Conservation (phyloP, 257 asterid species). For the Salvia miltiorrhiza region DNA sequence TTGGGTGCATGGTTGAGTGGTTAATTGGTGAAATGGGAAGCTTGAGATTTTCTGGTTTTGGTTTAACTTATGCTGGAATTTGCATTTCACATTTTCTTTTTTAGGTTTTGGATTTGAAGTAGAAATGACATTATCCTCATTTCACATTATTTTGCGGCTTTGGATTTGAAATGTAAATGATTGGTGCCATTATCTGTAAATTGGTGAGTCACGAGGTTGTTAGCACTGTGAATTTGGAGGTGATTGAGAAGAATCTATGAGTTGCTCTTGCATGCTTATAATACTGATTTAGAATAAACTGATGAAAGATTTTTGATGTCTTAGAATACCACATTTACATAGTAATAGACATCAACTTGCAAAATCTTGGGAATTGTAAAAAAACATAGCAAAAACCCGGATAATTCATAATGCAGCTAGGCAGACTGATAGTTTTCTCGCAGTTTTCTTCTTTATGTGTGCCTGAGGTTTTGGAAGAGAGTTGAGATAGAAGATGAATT, state of each 20-base stretch:
- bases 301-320: slow-evolving; percentile 3
- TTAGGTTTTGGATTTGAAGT: too few relatives aligned
- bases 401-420: background rate
- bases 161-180: slow-evolving; percentile 4
- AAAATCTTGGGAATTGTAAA: background rate
- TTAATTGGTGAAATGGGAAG: slow-evolving; percentile 1
- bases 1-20: slow-evolving; percentile 12
- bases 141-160: background rate
- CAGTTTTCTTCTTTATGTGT: background rate
- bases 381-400: too few relatives aligned
- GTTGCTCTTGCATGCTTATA: slow-evolving; percentile 21
- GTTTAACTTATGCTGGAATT: slow-evolving; percentile 11
- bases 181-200: background rate
- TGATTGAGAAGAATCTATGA: background rate
- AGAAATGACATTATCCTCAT: too few relatives aligned
- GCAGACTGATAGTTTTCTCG: background rate
- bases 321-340: slow-evolving; percentile 3
- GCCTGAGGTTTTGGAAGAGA: background rate
- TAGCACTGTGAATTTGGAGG: slow-evolving; percentile 11
- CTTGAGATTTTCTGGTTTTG: background rate
- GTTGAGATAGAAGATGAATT: background rate
- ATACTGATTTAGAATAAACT: background rate
- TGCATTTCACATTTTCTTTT: slow-evolving; percentile 16
- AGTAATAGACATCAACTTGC: background rate
- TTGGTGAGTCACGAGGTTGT: slow-evolving; percentile 10